Percentiles rank a stretch among this genome's conserved stretches.
Conservation (phyloP, 176 grass and related monocot species). For the Carex cristatella region DNA sequence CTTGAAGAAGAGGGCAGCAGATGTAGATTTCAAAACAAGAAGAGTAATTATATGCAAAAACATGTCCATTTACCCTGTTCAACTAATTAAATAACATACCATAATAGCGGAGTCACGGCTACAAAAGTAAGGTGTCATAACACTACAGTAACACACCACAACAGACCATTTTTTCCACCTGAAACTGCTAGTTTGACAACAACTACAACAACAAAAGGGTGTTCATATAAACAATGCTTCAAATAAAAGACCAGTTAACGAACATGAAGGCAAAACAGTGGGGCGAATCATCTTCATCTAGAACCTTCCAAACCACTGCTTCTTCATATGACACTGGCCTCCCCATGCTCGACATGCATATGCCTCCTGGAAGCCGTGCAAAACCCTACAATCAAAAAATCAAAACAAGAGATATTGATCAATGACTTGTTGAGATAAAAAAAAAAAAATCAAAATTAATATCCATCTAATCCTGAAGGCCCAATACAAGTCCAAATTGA, state of each 20-base stretch:
- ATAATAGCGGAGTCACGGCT: neutral
- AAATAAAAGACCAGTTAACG: constrained; percentile 35
- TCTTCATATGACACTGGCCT: constrained; percentile 68
- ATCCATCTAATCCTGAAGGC: neutral
- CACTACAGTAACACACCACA: neutral
- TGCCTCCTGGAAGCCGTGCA: constrained; percentile 46
- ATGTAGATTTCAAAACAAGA: neutral
- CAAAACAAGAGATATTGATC: neutral
- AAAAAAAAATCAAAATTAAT: neutral
- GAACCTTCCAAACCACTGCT: constrained; percentile 75
- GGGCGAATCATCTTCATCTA: constrained; percentile 47
- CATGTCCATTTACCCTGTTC: neutral
- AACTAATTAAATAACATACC: neutral
- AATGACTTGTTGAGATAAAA: neutral
- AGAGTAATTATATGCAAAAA: neutral
- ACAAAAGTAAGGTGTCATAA: neutral
- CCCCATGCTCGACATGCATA: constrained; percentile 86
- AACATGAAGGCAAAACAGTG: constrained; percentile 43
- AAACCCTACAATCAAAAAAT: constrained; percentile 43
- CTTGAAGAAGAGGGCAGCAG: no score
- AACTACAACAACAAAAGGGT: neutral
- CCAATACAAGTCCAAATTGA: neutral
- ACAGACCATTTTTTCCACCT: neutral
- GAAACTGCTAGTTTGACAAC: constrained; percentile 10
- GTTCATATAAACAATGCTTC: neutral